Conservation (phyloP, 139 green algal genomes). For the Tetradesmus lagerheimii region DNA sequence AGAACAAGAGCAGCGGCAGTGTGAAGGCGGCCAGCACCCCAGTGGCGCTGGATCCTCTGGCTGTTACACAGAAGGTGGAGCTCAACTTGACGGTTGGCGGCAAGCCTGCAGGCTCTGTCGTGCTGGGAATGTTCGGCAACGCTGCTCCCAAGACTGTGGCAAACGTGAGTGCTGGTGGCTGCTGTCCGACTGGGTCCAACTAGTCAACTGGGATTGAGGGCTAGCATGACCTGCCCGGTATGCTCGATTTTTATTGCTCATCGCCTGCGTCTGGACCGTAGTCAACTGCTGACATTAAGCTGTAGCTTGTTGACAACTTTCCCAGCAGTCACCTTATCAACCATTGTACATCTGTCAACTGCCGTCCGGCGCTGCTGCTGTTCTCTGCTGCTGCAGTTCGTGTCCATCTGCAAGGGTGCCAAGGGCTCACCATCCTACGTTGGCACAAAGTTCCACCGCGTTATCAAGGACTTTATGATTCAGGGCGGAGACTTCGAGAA, state of each 20-base stretch:
- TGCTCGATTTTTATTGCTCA: no score
- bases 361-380: no score
- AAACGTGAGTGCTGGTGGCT: constrained; percentile 78
- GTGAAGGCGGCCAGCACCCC: neutral
- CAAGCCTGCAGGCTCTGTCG: constrained; percentile 9
- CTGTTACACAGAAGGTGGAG: constrained; percentile 35
- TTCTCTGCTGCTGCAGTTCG: constrained; percentile 19
- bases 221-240: no score
- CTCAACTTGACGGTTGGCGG: constrained; percentile 26
- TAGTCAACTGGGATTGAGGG: no score
- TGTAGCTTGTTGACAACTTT: no score
- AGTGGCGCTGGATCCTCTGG: neutral
- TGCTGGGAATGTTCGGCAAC: constrained; percentile 62
- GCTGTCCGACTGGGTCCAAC: no score
- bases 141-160: constrained; percentile 88
- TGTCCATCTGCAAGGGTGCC: constrained; percentile 71
- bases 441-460: constrained; percentile 72
- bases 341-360: no score
- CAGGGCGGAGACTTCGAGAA: constrained; percentile 35
- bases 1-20: neutral
- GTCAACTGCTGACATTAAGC: no score
- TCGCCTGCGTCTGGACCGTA: no score
- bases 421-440: constrained; percentile 73
- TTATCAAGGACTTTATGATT: constrained; percentile 88
- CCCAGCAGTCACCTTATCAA: no score